Base-by-base conservation (phyloP, 2,329 filamentous ascomycete genomes). In the Botrytis hyacinthi region DNA sequence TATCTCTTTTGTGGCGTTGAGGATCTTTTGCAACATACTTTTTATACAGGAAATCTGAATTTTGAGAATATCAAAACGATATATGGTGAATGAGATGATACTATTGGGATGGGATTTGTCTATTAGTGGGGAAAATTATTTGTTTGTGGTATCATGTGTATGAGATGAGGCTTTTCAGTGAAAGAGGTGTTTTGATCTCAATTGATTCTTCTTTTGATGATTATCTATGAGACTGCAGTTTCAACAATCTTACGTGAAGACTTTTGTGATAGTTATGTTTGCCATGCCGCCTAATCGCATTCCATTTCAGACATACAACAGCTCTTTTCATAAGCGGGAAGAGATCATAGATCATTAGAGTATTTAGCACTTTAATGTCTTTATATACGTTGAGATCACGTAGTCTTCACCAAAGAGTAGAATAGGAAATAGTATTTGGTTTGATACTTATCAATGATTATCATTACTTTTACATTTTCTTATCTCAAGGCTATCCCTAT, bases 1-100 rank as follows among this genome's bases (percentile, higher is more conserved):
- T 57, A 57, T 57, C 51, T 14, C 48, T 44, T 40, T 69, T 42
- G 35, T n/a, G 66, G 66, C 66, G 48, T 69, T 69, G 66, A n/a
- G 65, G 35, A 20, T 57, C 12, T 57, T 10, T 32, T 62, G 60
- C 51, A 29, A 57, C 51, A 18, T 29, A 18, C 4, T 29, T 1
- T 18, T 57, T 29, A 29, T n/a, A 18, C 29, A 29, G n/a, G 51
- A 40, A 40, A 4, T 42, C 26, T 42, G 35, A 16, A 29, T 40
- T 16, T 40, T n/a, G 35, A 40, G 35, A n/a, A 62, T n/a, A 42
- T 62, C 35, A 42, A 40, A 40, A n/a, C 10, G 57, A 32, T 35
- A 59, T 22, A 22, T 22, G 22, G 37, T 62, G 4, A n/a, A 40
- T n/a, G 14, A 18, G 8, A 57, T 57, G 51, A 57, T 57, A 57